A percentile compares a stretch with the other conserved stretches of the same genome.
Conservation (phyloP, 257 asterid species). For the Leptodermis oblonga region DNA sequence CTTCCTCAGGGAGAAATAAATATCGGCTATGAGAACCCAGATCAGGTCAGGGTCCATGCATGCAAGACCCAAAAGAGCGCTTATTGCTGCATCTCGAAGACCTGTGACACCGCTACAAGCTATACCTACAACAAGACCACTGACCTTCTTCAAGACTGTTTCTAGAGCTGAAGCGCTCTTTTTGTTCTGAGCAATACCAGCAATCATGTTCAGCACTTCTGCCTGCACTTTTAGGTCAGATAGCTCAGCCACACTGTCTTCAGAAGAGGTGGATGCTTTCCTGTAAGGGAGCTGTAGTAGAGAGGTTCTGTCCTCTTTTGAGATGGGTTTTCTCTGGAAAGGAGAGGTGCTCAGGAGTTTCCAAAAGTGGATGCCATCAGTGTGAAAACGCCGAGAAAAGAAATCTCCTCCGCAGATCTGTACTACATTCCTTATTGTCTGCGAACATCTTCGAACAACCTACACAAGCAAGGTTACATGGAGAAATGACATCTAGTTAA, state of each 20-base stretch:
- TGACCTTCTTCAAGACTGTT: constrained; percentile 61
- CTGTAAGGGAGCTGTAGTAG: constrained; percentile 81
- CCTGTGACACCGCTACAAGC: constrained; percentile 80
- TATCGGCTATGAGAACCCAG: constrained; percentile 92
- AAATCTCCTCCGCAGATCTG: constrained; percentile 87
- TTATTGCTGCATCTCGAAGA: constrained; percentile 59
- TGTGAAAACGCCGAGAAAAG: constrained; percentile 80
- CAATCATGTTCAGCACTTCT: constrained; percentile 64
- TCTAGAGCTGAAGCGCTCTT: constrained; percentile 64
- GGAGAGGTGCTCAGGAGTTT: constrained; percentile 77
- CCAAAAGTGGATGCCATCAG: constrained; percentile 83
- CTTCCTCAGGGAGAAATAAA: constrained; percentile 57
- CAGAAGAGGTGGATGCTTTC: constrained; percentile 35
- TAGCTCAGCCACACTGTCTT: constrained; percentile 53
- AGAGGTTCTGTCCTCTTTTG: constrained; percentile 44
- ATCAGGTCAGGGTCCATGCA: constrained; percentile 75
- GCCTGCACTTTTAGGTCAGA: constrained; percentile 75
- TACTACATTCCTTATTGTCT: constrained; percentile 48
- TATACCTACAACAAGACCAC: constrained; percentile 75
- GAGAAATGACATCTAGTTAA: neutral
- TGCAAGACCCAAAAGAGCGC: constrained; percentile 72
- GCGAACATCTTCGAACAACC: constrained; percentile 70
- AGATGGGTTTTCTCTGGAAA: constrained; percentile 49
- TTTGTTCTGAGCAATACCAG: constrained; percentile 51
- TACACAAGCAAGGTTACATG: constrained; percentile 15